phyloP scores from a whole-genome alignment of 805 yeast species.

The Cyberlindnera meyerae region DNA sequence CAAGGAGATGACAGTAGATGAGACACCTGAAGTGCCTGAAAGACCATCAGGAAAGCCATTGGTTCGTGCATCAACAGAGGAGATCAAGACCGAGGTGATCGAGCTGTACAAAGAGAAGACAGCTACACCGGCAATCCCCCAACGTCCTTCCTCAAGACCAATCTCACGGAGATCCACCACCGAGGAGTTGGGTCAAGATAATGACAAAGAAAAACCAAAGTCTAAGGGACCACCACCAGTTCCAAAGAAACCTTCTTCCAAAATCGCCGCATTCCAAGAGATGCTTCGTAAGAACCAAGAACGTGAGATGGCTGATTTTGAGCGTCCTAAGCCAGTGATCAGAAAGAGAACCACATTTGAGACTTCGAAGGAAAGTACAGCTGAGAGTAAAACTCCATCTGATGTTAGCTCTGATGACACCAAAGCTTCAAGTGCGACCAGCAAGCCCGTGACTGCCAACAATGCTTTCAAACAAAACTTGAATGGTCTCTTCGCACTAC shows the following conservation, averaged over 20 bases:
- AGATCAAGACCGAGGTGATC: slow-evolving; percentile 9
- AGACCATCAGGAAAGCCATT: slow-evolving; percentile 8
- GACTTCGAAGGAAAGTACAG: background rate
- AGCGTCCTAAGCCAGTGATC: slow-evolving; percentile 47
- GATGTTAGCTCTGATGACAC: too few species aligned
- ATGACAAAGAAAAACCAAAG: slow-evolving; percentile 9
- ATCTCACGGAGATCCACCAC: background rate
- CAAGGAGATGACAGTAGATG: slow-evolving; percentile 7
- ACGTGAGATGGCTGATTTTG: slow-evolving; percentile 38
- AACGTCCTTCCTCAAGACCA: background rate
- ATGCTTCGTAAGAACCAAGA: slow-evolving; percentile 60
- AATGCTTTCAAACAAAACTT: slow-evolving; percentile 47
- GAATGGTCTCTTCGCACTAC: slow-evolving; percentile 56
- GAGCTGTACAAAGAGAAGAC: slow-evolving; percentile 4
- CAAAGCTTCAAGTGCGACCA: too few species aligned
- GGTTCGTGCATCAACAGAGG: slow-evolving; percentile 8
- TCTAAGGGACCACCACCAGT: slow-evolving; percentile 55
- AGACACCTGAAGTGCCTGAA: slow-evolving; percentile 2
- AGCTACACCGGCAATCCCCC: background rate
- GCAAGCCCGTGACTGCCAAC: slow-evolving; percentile 17
- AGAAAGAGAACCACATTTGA: slow-evolving; percentile 27
- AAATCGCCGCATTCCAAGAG: slow-evolving; percentile 77
- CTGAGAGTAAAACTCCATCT: too few species aligned
- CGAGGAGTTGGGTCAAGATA: background rate
- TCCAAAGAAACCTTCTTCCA: slow-evolving; percentile 74